Base-by-base conservation (phyloP, 1,284 basidiomycete species). In the Boletus semigastroideus region DNA sequence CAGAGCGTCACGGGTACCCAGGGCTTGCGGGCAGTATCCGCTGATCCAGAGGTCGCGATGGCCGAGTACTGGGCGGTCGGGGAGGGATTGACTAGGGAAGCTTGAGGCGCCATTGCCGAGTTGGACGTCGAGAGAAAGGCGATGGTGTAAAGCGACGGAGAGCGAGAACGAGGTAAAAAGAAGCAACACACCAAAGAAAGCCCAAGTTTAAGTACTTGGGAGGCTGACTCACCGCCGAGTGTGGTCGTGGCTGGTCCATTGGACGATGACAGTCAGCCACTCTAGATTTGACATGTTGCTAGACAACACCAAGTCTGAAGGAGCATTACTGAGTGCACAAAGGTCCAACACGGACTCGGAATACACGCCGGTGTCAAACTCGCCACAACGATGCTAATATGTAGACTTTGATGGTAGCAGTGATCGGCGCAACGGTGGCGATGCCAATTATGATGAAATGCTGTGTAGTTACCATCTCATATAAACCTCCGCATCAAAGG, bases 91-190 rank as follows among this genome's bases (percentile, higher is more conserved):
- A 46, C 12, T 19, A 28, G n/a, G 16, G 56, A 46, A 31, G 36
- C 50, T 48, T 66, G 62, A 41, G 63, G 67, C 1, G 67, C 66
- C 67, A 69, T 65, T 27, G 47, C 34, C 22, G 42, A 34, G 42
- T 46, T 37, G 46, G 12, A 52, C 25, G 42, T 52, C 12, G 43
- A 36, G 22, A 13, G 27, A n/a, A 17, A 52, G 30, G 46, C 27
- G 46, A 48, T 41, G 38, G 48, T 12, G 30, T 50, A 62, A 41
- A 59, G 42, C 51, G 34, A 54, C 20, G 22, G 39, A 44, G 33
- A 42, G 12, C 20, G 22, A 51, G 46, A 52, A 16, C 42, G 47
- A 61, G 30, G 28, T 39, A 49, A 49, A 63, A 65, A 31, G 48
- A 57, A 49, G 42, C 16, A 47, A 52, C 53, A 50, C 28, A 59